Percentiles rank a stretch among this genome's conserved stretches.
Conservation (phyloP, 768 basidiomycete species). For the Serpula lacrymans region DNA sequence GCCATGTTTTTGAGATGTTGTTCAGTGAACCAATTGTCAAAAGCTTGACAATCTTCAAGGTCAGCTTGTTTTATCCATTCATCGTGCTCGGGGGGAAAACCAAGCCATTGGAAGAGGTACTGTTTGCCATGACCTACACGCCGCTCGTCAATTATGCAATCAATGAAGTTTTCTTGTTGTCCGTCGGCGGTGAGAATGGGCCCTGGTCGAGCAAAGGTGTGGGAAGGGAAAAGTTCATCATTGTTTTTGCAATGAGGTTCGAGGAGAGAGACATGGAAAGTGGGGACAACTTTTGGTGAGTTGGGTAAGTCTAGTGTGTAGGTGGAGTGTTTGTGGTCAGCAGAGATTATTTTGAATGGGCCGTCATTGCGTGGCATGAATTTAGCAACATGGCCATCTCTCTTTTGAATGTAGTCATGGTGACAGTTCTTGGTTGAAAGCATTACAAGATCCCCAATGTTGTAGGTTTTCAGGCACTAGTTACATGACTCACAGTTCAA, state of each 20-base stretch:
- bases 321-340: slow-evolving; percentile 4
- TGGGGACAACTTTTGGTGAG: slow-evolving; percentile 3
- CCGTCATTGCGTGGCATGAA: slow-evolving; percentile 21
- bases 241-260: slow-evolving; percentile 2
- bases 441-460: slow-evolving; percentile 22
- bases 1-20: slow-evolving; percentile 1
- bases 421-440: slow-evolving; percentile 18
- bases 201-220: background rate
- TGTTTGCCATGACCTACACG: background rate
- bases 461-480: no score
- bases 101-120: slow-evolving; percentile 7
- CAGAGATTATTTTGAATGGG: slow-evolving; percentile 2
- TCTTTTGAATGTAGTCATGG: slow-evolving; percentile 12
- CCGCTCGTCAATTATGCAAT: slow-evolving; percentile 6
- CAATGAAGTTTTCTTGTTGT: background rate
- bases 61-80: slow-evolving; percentile 21
- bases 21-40: slow-evolving; percentile 12
- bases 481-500: no score
- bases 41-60: slow-evolving; percentile 19
- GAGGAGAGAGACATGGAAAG: slow-evolving; percentile 12
- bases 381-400: slow-evolving; percentile 19
- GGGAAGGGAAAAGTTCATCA: background rate
- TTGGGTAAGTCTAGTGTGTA: slow-evolving; percentile 16
- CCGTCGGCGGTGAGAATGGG: background rate
- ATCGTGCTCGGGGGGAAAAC: slow-evolving; percentile 25